Evolutionary conservation across 2,329 filamentous ascomycete species (phyloP), one percentile per base, ranked within the genome.

Genomic region (Neodidymelliopsis sp.): DNA sequence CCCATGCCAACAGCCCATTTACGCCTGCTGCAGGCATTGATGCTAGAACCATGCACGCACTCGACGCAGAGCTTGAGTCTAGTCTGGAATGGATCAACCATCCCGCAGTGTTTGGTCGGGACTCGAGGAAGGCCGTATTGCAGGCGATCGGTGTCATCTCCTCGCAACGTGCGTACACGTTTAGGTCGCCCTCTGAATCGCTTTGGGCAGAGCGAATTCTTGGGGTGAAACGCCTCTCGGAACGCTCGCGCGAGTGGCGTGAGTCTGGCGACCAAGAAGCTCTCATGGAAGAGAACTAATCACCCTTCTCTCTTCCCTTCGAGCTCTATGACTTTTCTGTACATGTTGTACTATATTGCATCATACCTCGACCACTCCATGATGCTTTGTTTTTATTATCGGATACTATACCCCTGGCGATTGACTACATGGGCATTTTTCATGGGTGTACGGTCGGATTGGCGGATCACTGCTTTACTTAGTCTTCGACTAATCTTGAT

Each of bases 11-110:
- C 38, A 79, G 71, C 63, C 81, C 74, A 34, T 90, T 73, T 69
- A 81, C 72, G 49, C 88, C 73, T 59, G 83, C 76, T 22, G 83
- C 86, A 6, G 89, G 91, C n/a, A 93, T 99, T 46, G 94, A 99
- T 66, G 76, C 84, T 5, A 81, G 80, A 25, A 94, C 90, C 0
- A 93, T 97, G 64, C 80, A 85, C 18, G 92, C 94, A 2, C 84
- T 99, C 13, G 94, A 99, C 70, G 84, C 89, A 1, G 94, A 99
- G 72, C 83, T 99, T 24, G 91, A 96, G 70, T 84, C 89, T 24
- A 90, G 89, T 39, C 78, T 99, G 12, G 94, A 99, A 74, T 99
- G 94, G 94, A 97, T 99, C 73, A 91, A 89, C 69, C 94, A 99
- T 67, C 94, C 94, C 1, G 92, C 92, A 2, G 90, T 97, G 2